These are phyloP conservation scores for Mucuna pruriens DNA, from an alignment of 306 rosid genomes.

Conservation along the genomic window DNA sequence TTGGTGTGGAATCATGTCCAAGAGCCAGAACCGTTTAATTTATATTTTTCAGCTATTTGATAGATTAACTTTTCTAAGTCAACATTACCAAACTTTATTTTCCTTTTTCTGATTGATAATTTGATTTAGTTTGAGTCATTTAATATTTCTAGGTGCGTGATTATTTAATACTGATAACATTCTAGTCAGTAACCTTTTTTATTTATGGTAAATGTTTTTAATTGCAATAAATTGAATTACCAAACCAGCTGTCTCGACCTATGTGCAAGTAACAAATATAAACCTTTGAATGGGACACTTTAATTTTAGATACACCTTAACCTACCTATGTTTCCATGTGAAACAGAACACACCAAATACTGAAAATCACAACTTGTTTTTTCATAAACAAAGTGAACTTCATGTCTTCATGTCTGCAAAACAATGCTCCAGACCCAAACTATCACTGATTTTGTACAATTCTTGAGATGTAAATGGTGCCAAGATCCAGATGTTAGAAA, in stretches of 20 bases:
- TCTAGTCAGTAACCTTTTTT: too few relatives aligned
- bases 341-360: not conserved
- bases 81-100: too few relatives aligned
- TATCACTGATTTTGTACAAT: not conserved
- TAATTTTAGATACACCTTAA: not conserved
- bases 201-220: not conserved
- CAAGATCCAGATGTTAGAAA: constrained; percentile 22
- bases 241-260: not conserved
- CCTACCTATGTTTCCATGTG: not conserved
- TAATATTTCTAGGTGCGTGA: not conserved
- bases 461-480: not conserved
- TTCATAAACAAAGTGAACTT: not conserved
- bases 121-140: not conserved
- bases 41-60: not conserved
- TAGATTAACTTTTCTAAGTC: not conserved
- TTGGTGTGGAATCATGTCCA: not conserved
- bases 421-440: not conserved
- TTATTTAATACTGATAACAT: not conserved
- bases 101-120: not conserved
- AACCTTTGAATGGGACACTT: not conserved
- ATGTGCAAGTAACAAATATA: not conserved
- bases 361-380: not conserved
- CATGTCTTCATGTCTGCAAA: not conserved
- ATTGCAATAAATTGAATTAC: not conserved
- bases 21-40: not conserved